These are phyloP conservation scores for Melampsora abietis-canadensis DNA, from an alignment of 1,284 basidiomycete genomes.

Conservation along the genomic window DNA sequence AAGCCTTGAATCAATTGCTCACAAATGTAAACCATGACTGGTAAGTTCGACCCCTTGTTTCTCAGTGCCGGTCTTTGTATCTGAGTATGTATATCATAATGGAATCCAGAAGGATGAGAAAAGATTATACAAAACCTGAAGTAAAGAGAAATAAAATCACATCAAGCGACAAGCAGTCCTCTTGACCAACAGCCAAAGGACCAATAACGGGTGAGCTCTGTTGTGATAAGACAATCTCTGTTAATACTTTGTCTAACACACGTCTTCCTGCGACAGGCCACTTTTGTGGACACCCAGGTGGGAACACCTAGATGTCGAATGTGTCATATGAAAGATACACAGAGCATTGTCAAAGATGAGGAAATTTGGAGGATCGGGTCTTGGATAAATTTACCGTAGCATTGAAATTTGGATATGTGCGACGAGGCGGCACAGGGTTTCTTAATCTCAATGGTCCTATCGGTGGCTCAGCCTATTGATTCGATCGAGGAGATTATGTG, in stretches of 20 bases:
- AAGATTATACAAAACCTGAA: too few species aligned
- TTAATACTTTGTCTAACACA: neutral
- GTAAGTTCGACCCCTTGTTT: neutral
- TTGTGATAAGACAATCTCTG: neutral
- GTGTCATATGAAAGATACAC: neutral
- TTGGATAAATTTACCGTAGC: neutral
- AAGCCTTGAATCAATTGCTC: neutral
- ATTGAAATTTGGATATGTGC: neutral
- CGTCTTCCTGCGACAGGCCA: neutral
- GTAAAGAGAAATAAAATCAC: neutral
- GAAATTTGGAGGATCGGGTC: too few species aligned
- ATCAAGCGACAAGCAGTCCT: slow-evolving; percentile 15
- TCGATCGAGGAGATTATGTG: too few species aligned
- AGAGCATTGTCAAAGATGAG: neutral
- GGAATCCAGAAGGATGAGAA: too few species aligned
- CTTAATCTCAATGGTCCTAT: neutral
- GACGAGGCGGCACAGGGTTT: neutral
- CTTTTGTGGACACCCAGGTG: slow-evolving; percentile 12
- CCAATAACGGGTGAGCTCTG: neutral
- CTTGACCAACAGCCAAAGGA: neutral
- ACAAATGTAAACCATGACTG: slow-evolving; percentile 13
- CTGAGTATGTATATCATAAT: too few species aligned
- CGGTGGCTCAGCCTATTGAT: slow-evolving; percentile 1
- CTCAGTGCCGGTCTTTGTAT: too few species aligned
- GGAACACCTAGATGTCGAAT: neutral